Conservation (phyloP, 179 eudicot species). For the Amaranthus tricolor region DNA sequence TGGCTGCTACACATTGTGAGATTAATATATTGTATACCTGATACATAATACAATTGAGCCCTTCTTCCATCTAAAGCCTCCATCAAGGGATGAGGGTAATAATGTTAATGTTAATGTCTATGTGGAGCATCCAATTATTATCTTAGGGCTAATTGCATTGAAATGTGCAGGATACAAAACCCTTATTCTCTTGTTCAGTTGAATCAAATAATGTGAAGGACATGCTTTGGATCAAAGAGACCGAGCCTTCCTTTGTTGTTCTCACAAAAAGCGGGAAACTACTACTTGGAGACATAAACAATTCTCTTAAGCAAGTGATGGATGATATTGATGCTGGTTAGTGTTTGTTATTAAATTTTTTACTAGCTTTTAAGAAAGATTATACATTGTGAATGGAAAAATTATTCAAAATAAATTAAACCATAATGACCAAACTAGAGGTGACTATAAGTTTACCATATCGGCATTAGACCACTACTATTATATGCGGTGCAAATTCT, state of each 20-base stretch:
- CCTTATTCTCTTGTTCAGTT: constrained; percentile 52
- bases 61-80: no score
- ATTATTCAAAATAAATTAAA: no score
- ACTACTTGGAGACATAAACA: constrained; percentile 52
- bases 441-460: no score
- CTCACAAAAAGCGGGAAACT: constrained; percentile 56
- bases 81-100: neutral
- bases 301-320: constrained; percentile 43
- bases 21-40: no score
- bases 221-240: constrained; percentile 62
- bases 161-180: constrained; percentile 50
- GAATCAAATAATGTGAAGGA: constrained; percentile 62
- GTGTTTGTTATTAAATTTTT: constrained; percentile 5
- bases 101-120: neutral
- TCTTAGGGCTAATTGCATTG: constrained; percentile 10
- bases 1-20: no score
- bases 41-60: neutral
- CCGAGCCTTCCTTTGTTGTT: constrained; percentile 47
- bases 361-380: neutral
- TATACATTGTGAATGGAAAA: no score
- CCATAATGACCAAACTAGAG: no score
- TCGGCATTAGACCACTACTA: no score
- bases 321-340: constrained; percentile 83
- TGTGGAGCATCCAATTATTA: neutral
- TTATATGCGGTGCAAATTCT: no score